phyloP scores from a whole-genome alignment of 2,329 filamentous ascomycete species.

The Coniochaeta prunicola region DNA sequence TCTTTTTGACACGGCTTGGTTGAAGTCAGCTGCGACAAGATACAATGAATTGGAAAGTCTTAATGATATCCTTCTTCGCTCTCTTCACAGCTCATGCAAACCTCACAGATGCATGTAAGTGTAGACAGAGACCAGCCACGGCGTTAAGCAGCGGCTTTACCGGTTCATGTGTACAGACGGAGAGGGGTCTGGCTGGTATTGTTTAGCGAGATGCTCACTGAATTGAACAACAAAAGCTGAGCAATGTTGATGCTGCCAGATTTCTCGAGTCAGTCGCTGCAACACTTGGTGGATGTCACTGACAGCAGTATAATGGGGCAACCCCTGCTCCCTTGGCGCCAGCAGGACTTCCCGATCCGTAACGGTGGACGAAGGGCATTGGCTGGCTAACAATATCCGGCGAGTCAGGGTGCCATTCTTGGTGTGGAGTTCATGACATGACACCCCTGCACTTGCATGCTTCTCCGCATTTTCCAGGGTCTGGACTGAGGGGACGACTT shows the following conservation, averaged over 20 bases:
- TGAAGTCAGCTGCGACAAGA: neutral
- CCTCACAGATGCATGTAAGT: neutral
- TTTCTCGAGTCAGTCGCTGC: neutral
- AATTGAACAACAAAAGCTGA: neutral
- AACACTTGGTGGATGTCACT: neutral
- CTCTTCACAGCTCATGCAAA: neutral
- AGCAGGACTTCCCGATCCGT: neutral
- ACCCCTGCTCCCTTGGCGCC: neutral
- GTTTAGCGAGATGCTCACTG: neutral
- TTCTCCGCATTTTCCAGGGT: neutral
- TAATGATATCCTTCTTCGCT: neutral
- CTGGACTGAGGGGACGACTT: neutral
- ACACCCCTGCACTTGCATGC: neutral
- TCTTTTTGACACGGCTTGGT: neutral
- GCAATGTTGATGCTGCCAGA: neutral
- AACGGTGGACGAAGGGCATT: neutral
- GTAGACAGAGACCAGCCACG: neutral
- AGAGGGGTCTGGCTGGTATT: neutral
- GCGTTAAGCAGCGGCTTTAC: neutral
- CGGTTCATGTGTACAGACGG: neutral
- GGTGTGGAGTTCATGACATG: neutral
- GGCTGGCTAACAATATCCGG: conserved; percentile 3
- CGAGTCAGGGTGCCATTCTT: neutral
- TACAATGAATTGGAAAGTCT: neutral
- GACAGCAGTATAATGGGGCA: neutral